Conservation (phyloP, 148 eudicot genomes). For the Selenicereus undatus region DNA sequence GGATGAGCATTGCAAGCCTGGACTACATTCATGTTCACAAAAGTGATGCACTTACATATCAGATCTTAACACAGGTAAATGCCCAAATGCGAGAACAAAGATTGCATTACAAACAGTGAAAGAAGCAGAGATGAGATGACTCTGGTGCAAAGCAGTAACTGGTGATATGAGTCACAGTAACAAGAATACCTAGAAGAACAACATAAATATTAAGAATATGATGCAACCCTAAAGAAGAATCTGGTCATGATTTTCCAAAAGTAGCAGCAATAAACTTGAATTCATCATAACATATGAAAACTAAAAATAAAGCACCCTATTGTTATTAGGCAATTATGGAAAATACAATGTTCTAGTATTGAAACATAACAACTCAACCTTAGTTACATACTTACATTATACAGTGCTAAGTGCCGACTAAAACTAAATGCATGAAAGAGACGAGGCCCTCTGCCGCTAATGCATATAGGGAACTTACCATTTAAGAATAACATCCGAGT, state of each 20-base stretch:
- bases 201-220: no score
- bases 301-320: not conserved
- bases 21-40: not conserved
- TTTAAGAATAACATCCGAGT: constrained; percentile 79
- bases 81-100: not conserved
- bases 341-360: not conserved
- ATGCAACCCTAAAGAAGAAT: not conserved
- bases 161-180: not conserved
- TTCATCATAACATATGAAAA: not conserved
- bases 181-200: not conserved
- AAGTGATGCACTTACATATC: not conserved
- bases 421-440: constrained; percentile 5
- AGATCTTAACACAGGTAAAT: not conserved
- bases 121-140: not conserved
- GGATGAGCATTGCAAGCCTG: not conserved
- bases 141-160: not conserved
- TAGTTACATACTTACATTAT: not conserved
- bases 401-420: not conserved
- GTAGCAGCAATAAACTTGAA: not conserved
- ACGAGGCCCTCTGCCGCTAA: not conserved
- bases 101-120: not conserved
- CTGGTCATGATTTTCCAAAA: not conserved
- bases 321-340: not conserved
- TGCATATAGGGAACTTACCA: constrained; percentile 42
- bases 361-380: not conserved